phyloP scores from a whole-genome alignment of 306 rosid genomes.

The Crotalaria pallida region DNA sequence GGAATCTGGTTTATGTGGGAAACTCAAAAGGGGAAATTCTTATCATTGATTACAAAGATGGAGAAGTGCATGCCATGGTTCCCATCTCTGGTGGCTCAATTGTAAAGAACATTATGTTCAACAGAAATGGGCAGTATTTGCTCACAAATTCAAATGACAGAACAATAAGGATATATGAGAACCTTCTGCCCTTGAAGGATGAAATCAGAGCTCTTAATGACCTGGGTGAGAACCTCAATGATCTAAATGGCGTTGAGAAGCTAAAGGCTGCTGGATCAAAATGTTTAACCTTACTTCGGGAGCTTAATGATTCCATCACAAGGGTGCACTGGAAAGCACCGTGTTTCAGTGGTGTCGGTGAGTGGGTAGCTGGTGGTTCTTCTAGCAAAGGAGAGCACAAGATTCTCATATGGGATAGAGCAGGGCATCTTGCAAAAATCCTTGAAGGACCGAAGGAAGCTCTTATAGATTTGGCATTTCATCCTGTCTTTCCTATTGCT shows the following conservation, averaged over 20 bases:
- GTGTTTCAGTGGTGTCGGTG: slow-evolving; percentile 97
- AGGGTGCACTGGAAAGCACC: slow-evolving; percentile 99
- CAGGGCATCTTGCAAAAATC: slow-evolving; percentile 93
- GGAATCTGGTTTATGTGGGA: slow-evolving; percentile 81
- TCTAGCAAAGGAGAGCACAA: slow-evolving; percentile 99
- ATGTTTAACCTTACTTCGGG: slow-evolving; percentile 72
- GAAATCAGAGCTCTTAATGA: slow-evolving; percentile 55
- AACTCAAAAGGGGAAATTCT: slow-evolving; percentile 98
- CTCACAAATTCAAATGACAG: slow-evolving; percentile 95
- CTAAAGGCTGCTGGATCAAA: slow-evolving; percentile 77
- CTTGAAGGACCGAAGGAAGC: slow-evolving; percentile 99
- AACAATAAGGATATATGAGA: slow-evolving; percentile 81
- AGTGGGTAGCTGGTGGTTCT: slow-evolving; percentile 97
- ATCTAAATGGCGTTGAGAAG: slow-evolving; percentile 56
- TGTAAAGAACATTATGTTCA: slow-evolving; percentile 82
- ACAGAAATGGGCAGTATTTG: slow-evolving; percentile 86
- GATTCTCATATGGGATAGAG: slow-evolving; percentile 95
- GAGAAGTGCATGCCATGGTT: slow-evolving; percentile 62
- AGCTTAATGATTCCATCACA: slow-evolving; percentile 90
- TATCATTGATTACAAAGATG: slow-evolving; percentile 48
- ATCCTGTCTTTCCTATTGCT: slow-evolving; percentile 86
- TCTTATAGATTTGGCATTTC: slow-evolving; percentile 92
- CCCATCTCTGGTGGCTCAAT: slow-evolving; percentile 79
- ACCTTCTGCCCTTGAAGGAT: slow-evolving; percentile 69
- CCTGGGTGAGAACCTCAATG: slow-evolving; percentile 32